Conservation (phyloP, 768 basidiomycete species). For the Leccinum boreale region DNA sequence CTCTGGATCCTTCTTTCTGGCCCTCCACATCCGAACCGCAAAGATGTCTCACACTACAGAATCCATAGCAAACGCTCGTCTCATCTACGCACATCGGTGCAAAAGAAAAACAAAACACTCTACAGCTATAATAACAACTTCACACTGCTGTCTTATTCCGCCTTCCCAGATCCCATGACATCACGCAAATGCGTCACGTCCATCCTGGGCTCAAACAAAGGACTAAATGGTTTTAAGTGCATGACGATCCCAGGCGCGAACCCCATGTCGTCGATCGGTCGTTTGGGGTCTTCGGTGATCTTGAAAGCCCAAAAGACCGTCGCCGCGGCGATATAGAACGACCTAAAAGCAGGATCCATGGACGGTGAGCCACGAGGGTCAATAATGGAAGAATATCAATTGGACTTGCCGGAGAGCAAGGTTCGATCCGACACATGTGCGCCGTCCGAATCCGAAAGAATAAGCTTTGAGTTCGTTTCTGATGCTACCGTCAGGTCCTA, state of each 20-base stretch:
- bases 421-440: conserved; percentile 25
- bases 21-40: too few relatives aligned
- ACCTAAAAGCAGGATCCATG: conserved; percentile 31
- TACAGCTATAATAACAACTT: too few relatives aligned
- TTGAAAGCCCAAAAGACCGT: conserved; percentile 63
- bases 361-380: not conserved
- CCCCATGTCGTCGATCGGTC: conserved; percentile 57
- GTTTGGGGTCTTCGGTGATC: conserved; percentile 42
- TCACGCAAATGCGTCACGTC: conserved; percentile 13
- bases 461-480: conserved; percentile 49
- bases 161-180: conserved; percentile 2
- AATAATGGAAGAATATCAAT: not conserved
- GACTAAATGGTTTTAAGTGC: conserved; percentile 59
- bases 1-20: too few relatives aligned
- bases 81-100: too few relatives aligned
- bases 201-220: conserved; percentile 49
- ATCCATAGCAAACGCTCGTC: too few relatives aligned
- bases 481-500: conserved; percentile 39
- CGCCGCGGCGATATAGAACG: conserved; percentile 61
- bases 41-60: too few relatives aligned
- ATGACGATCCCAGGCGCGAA: conserved; percentile 64
- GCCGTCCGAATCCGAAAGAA: conserved; percentile 53
- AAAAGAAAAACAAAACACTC: too few relatives aligned
- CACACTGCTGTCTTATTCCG: not conserved
- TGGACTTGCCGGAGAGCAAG: conserved; percentile 21